Evolutionary conservation across 345 rosid species (phyloP).

Genomic region (Nephelium lappaceum): DNA sequence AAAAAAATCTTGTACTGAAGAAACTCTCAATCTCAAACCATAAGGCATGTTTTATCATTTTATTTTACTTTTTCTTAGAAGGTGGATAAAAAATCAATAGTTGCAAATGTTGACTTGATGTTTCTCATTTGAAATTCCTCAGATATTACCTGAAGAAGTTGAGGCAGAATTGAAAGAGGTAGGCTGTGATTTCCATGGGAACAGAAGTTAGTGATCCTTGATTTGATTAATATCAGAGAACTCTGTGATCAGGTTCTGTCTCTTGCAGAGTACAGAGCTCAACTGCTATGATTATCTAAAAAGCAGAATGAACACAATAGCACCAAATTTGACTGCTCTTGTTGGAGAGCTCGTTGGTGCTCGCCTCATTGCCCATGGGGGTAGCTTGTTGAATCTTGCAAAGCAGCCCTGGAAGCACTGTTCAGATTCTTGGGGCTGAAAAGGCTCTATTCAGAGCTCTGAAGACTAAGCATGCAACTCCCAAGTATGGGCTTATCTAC

Average conservation of each 20-base stretch:
- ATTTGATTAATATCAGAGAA: slow-evolving; percentile 70
- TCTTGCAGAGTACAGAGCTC: slow-evolving; percentile 88
- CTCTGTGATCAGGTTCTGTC: slow-evolving; percentile 88
- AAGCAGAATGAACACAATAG: slow-evolving; percentile 89
- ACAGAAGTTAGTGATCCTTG: slow-evolving; percentile 86
- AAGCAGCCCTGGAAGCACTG: slow-evolving; percentile 94
- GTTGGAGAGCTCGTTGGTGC: slow-evolving; percentile 99
- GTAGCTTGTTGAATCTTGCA: slow-evolving; percentile 86
- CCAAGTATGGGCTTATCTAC: slow-evolving; percentile 84
- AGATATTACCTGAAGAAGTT: slow-evolving; percentile 73
- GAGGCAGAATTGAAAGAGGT: slow-evolving; percentile 85
- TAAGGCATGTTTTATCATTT: background rate
- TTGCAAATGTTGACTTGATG: background rate
- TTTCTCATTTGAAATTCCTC: slow-evolving; percentile 8
- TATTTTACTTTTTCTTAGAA: background rate
- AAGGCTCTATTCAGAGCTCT: slow-evolving; percentile 93
- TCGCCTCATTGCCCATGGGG: slow-evolving; percentile 92
- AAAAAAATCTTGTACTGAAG: background rate
- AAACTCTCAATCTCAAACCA: background rate
- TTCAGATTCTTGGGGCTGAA: slow-evolving; percentile 96
- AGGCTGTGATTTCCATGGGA: slow-evolving; percentile 88
- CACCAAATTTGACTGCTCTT: slow-evolving; percentile 91
- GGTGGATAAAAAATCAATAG: background rate
- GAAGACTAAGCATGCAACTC: slow-evolving; percentile 92
- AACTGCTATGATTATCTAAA: slow-evolving; percentile 82